phyloP scores from a whole-genome alignment of 495 filamentous ascomycete genomes.

The Mytilinidion resinicola region DNA sequence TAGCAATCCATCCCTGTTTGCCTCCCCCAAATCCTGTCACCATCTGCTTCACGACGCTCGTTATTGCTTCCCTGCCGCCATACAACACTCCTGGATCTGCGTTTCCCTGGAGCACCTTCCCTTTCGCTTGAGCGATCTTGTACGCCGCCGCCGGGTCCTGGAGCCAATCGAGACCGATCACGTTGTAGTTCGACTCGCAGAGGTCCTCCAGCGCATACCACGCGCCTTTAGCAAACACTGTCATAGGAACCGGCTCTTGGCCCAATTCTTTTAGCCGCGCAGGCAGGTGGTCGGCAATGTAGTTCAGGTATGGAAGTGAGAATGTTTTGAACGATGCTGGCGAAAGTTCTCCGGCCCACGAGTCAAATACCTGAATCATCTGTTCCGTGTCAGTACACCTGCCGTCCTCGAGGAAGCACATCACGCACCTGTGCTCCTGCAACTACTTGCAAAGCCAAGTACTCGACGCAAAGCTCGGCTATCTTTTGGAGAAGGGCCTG shows the following conservation, averaged over 20 bases:
- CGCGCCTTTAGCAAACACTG: constrained; percentile 99
- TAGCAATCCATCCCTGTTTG: constrained; percentile 82
- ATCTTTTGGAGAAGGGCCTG: constrained; percentile 84
- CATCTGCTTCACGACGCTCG: constrained; percentile 72
- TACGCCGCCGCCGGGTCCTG: constrained; percentile 82
- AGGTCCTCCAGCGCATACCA: constrained; percentile 89
- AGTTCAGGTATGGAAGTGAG: constrained; percentile 74
- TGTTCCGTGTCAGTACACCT: constrained; percentile 33
- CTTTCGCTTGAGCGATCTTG: constrained; percentile 57
- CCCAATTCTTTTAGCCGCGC: constrained; percentile 62
- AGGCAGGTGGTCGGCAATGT: constrained; percentile 76
- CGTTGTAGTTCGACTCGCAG: constrained; percentile 83
- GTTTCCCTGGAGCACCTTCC: constrained; percentile 83
- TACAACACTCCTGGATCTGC: constrained; percentile 92
- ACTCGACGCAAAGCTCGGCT: constrained; percentile 84
- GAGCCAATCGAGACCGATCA: constrained; percentile 91
- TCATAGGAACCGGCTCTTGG: constrained; percentile 83
- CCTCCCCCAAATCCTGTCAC: constrained; percentile 79
- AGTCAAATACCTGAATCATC: constrained; percentile 97
- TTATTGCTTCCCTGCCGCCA: constrained; percentile 73
- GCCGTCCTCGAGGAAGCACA: neutral
- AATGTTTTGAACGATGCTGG: constrained; percentile 75
- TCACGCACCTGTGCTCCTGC: constrained; percentile 70
- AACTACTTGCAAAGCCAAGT: constrained; percentile 82
- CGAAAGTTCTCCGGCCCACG: constrained; percentile 91